Conservation (phyloP, 2,329 filamentous ascomycete species). For the Exophiala dermatitidis region DNA sequence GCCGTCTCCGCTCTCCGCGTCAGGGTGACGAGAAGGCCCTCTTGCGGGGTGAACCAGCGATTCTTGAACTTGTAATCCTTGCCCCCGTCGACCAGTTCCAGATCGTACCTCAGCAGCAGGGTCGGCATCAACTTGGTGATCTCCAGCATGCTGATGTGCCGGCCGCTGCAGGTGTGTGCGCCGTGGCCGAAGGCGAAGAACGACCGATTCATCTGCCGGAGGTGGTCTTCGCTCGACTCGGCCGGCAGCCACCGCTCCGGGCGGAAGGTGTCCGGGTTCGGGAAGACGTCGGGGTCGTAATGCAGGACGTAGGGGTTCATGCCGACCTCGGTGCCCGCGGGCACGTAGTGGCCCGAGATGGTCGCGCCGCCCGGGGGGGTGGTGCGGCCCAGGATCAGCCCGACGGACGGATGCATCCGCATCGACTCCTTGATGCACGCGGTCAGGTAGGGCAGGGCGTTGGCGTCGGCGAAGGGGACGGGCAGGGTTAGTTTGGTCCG, state of each 20-base stretch:
- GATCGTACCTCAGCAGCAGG: slow-evolving; percentile 29
- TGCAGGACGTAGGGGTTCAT: not conserved
- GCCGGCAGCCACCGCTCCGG: slow-evolving; percentile 33
- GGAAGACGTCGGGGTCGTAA: slow-evolving; percentile 13
- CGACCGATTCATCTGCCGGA: slow-evolving; percentile 6
- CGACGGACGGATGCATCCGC: slow-evolving; percentile 40
- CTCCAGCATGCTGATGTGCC: slow-evolving; percentile 12
- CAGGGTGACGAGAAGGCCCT: no score
- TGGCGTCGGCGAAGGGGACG: slow-evolving; percentile 58
- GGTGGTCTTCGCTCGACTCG: slow-evolving; percentile 28
- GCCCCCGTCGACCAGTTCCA: no score
- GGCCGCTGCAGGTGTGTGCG: slow-evolving; percentile 8
- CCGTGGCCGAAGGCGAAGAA: slow-evolving; percentile 13
- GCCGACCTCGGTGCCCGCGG: slow-evolving; percentile 15
- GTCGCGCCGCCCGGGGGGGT: slow-evolving; percentile 44
- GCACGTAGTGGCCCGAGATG: slow-evolving; percentile 29
- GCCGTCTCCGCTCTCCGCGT: no score
- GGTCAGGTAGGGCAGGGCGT: slow-evolving; percentile 37
- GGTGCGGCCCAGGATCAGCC: slow-evolving; percentile 24
- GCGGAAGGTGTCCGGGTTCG: slow-evolving; percentile 15
- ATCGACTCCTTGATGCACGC: slow-evolving; percentile 44
- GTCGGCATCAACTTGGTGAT: slow-evolving; percentile 10
- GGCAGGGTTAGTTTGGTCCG: slow-evolving; percentile 54
- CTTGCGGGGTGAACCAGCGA: no score
- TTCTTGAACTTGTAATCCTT: no score